Conservation (phyloP, 1,139 yeast species). For the Yamadazyma aaseri region DNA sequence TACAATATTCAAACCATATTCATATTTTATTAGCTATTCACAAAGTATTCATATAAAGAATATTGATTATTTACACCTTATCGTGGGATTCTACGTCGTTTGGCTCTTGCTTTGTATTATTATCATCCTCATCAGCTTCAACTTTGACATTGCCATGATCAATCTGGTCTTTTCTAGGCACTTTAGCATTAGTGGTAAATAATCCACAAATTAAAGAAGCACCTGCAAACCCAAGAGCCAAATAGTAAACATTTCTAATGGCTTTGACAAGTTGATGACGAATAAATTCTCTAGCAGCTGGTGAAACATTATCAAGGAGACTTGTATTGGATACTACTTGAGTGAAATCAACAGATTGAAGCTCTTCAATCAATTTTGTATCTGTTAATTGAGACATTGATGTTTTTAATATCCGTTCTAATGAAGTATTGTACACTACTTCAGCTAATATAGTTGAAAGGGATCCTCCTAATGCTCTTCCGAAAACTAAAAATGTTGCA, state of each 20-base stretch:
- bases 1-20: no score
- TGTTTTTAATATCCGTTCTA: conserved; percentile 17
- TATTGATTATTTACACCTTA: no score
- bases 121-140: no score
- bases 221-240: conserved; percentile 28
- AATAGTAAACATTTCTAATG: conserved; percentile 32
- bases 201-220: conserved; percentile 21
- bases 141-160: no score
- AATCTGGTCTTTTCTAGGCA: no score
- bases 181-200: conserved; percentile 23
- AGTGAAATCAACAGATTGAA: conserved; percentile 16
- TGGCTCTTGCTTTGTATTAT: no score
- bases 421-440: conserved; percentile 30
- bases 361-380: conserved; percentile 19
- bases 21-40: no score
- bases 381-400: conserved; percentile 17
- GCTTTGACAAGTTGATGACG: conserved; percentile 29
- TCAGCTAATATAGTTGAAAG: conserved; percentile 33
- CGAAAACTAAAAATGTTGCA: conserved; percentile 32
- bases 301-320: conserved; percentile 20
- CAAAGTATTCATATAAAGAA: no score
- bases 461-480: conserved; percentile 33
- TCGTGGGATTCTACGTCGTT: no score
- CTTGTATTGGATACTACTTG: conserved; percentile 21
- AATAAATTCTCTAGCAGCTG: conserved; percentile 25